phyloP scores from a whole-genome alignment of 371 early-diverging fungal species.

The Mucor saturninus region DNA sequence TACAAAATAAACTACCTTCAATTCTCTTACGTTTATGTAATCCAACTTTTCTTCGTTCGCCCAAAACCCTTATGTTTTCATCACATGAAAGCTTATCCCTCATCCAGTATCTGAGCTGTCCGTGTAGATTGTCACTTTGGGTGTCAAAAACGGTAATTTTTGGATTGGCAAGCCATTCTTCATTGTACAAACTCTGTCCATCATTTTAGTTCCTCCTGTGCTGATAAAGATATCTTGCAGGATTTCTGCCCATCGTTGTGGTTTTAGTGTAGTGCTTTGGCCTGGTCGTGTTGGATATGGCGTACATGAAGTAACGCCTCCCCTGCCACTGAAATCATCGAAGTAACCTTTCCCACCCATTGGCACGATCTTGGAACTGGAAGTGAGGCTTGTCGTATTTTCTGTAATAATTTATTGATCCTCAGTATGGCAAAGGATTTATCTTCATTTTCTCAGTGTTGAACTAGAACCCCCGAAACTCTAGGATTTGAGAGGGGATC shows the following conservation, averaged over 20 bases:
- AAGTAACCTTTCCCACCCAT: background rate
- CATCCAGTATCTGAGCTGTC: conserved; percentile 23
- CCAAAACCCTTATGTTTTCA: conserved; percentile 26
- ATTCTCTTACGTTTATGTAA: conserved; percentile 33
- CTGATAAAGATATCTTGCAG: background rate
- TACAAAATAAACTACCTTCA: conserved; percentile 25
- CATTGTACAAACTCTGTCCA: conserved; percentile 4
- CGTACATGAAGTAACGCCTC: conserved; percentile 6
- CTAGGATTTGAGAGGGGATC: conserved; percentile 7
- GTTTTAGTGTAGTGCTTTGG: background rate
- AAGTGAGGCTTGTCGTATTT: background rate
- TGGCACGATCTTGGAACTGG: background rate
- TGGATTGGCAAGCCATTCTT: conserved; percentile 26
- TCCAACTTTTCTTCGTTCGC: conserved; percentile 6
- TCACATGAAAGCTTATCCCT: conserved; percentile 9
- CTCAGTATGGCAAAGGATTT: background rate
- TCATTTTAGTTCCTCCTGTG: conserved; percentile 11
- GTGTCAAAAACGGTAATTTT: background rate
- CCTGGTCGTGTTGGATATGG: conserved; percentile 6
- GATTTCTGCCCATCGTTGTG: conserved; percentile 7
- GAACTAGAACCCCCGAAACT: conserved; percentile 9
- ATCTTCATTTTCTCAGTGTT: background rate
- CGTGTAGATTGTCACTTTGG: conserved; percentile 7
- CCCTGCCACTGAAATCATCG: background rate
- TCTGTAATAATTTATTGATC: background rate